Conservation (phyloP, 805 yeast genomes). For the Schwanniomyces polymorphus region DNA sequence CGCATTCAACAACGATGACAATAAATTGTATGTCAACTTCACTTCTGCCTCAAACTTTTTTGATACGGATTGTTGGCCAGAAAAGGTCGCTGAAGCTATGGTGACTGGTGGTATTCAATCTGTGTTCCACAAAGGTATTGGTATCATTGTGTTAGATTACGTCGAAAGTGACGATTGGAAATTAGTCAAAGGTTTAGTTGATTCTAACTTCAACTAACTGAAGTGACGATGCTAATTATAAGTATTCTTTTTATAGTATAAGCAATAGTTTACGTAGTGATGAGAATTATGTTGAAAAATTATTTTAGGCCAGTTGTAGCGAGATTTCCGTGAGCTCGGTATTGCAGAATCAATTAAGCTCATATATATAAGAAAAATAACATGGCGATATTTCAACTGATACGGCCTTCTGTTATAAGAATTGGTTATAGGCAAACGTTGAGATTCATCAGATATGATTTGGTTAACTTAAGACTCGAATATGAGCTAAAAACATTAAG, state of each 20-base stretch:
- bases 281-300: not conserved
- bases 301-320: not conserved
- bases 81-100: conserved; percentile 57
- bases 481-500: not conserved
- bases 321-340: not conserved
- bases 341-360: not conserved
- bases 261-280: not conserved
- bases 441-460: not conserved
- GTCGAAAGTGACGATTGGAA: conserved; percentile 64
- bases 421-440: not conserved
- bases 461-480: not conserved
- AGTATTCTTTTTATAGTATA: not conserved
- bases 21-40: conserved; percentile 68
- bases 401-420: not conserved
- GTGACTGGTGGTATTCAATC: conserved; percentile 42
- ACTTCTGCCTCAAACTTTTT: conserved; percentile 74
- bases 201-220: conserved; percentile 42
- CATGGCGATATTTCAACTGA: not conserved
- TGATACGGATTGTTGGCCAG: conserved; percentile 74
- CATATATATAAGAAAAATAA: not conserved
- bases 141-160: conserved; percentile 68
- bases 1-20: conserved; percentile 41
- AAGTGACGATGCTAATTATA: not conserved
- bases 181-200: conserved; percentile 49
- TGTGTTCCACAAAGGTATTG: conserved; percentile 55